Evolutionary conservation across 352 stramenopile genomes (phyloP), one percentile per base, ranked within the genome.

Genomic region (Stramenopiles sp.): DNA sequence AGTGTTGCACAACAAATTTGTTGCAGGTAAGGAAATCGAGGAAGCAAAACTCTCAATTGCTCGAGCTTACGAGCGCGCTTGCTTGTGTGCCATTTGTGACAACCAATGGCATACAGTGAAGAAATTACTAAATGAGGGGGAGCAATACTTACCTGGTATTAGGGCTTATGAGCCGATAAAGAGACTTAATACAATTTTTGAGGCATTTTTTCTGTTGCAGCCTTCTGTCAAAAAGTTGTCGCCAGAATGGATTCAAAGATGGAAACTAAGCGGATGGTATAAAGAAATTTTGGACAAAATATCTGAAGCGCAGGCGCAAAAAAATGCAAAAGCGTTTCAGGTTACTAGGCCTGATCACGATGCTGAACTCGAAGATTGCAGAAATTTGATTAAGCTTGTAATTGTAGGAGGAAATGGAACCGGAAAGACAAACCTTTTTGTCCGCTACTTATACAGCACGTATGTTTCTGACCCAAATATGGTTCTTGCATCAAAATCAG

Each of bases 341-440:
- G 4, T 78, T 14, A 33, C 71, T 31, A 78, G 14, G 71, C 71
- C 71, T 14, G 71, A 78, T 14, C 30, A 33, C 8, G 71, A 33
- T 31, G 71, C 71, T 14, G 71, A 78, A 14, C 30, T 78, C 8
- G 71, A 78, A 31, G 71, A 33, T 8, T 78, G 71, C 22, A 78
- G 22, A 78, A 33, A 8, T 33, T 8, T 33, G 30, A 78, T 78
- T 14, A 78, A 78, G 14, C 4, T 78, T 14, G 8, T 78, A 4
- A 31, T 78, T 14, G 4, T 78, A 33, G 71, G 71, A 78, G 4
- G 8, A 78, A 78, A 78, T 14, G 71, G 71, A 31, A 14, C 30
- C 14, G 71, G 71, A 78, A 78, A 78, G 31, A 78, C 71, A 14
- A 78, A 78, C 14, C 14, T 78, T 14, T 33, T 78, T 31, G 71